A percentile compares a stretch with the other conserved stretches of the same genome.
Evolutionary conservation across 2,329 filamentous ascomycete species (phyloP).

Genomic region (Venturiaceae sp.): DNA sequence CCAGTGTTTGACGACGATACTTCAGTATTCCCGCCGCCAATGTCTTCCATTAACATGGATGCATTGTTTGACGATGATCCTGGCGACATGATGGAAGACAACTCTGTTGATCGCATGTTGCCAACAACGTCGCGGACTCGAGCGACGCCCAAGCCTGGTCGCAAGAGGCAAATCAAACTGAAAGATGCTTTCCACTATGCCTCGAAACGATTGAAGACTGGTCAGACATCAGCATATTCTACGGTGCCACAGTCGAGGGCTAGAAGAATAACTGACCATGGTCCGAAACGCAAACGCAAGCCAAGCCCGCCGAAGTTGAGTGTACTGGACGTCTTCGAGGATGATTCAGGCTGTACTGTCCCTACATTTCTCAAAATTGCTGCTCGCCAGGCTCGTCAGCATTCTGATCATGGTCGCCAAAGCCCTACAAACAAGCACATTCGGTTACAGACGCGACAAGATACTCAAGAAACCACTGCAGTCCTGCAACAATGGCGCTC

Average conservation of each 20-base stretch:
- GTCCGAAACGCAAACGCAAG: neutral
- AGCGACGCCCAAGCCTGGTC: slow-evolving; percentile 11
- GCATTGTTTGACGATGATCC: slow-evolving; percentile 4
- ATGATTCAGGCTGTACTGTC: slow-evolving; percentile 20
- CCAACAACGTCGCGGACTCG: slow-evolving; percentile 13
- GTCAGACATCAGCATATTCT: neutral
- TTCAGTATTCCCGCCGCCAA: neutral
- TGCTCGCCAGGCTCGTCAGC: slow-evolving; percentile 38
- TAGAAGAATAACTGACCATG: neutral
- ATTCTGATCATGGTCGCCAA: slow-evolving; percentile 38
- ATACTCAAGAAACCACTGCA: slow-evolving; percentile 44
- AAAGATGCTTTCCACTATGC: slow-evolving; percentile 20
- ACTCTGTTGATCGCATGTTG: slow-evolving; percentile 33
- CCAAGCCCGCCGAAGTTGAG: slow-evolving; percentile 27
- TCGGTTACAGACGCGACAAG: slow-evolving; percentile 38
- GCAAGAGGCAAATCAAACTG: slow-evolving; percentile 27
- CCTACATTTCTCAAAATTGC: slow-evolving; percentile 49
- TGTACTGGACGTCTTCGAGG: slow-evolving; percentile 35
- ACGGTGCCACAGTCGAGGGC: neutral
- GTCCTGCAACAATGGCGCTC: slow-evolving; percentile 41
- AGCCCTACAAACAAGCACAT: slow-evolving; percentile 43
- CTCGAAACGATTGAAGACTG: neutral
- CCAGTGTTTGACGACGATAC: neutral
- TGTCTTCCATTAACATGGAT: neutral
- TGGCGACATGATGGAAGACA: slow-evolving; percentile 28